Conservation (phyloP, 192 early-diverging fungal genomes). For the Jimgerdemannia flammicorona region DNA sequence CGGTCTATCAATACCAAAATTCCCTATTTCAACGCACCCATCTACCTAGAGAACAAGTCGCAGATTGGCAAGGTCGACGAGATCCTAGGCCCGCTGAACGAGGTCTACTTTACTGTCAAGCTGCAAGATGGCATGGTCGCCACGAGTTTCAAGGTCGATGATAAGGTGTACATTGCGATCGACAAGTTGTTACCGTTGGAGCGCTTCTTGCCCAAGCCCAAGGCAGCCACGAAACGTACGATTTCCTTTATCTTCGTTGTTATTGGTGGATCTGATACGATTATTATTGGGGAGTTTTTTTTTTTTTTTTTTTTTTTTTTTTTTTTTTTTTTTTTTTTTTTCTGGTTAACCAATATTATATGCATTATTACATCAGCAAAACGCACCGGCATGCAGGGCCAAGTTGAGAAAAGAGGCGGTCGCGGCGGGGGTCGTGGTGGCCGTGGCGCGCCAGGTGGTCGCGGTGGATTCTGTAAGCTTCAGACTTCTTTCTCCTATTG, state of each 20-base stretch:
- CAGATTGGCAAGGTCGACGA: conserved; percentile 99
- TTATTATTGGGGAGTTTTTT: conserved; percentile 12
- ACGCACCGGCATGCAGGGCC: conserved; percentile 55
- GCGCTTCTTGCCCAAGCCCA: conserved; percentile 95
- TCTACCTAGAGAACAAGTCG: conserved; percentile 97
- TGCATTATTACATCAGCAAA: conserved; percentile 24
- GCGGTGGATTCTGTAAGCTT: conserved; percentile 27
- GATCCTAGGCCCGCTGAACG: conserved; percentile 96
- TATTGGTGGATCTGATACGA: conserved; percentile 1
- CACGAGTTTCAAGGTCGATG: conserved; percentile 83
- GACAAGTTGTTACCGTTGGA: conserved; percentile 96
- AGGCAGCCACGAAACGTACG: conserved; percentile 58
- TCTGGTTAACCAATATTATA: neutral
- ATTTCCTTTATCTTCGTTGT: neutral
- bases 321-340: conserved; percentile 17
- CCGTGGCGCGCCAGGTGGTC: conserved; percentile 47
- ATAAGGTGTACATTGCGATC: conserved; percentile 90
- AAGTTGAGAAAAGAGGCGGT: conserved; percentile 53
- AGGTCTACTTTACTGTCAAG: conserved; percentile 98
- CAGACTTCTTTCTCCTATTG: neutral
- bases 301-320: conserved; percentile 14
- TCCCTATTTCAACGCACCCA: conserved; percentile 99
- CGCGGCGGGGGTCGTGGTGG: conserved; percentile 47
- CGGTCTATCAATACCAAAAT: conserved; percentile 84
- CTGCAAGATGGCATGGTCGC: conserved; percentile 90